phyloP scores from a whole-genome alignment of 805 yeast genomes.

The Candida ipomoeae region DNA sequence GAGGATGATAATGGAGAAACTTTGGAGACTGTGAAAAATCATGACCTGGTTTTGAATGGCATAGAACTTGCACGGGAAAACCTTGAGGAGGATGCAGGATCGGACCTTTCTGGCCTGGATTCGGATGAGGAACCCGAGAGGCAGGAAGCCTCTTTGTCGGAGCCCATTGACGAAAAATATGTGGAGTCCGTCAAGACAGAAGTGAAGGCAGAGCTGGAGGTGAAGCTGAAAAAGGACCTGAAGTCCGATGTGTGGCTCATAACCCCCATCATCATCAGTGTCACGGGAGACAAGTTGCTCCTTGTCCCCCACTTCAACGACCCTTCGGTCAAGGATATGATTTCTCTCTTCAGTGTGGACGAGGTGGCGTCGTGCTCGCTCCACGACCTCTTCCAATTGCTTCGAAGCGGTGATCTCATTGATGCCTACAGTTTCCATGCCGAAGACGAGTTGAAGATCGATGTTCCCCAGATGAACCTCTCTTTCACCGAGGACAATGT shows the following conservation, averaged over 20 bases:
- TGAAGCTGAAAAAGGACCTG: neutral
- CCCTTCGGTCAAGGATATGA: constrained; percentile 15
- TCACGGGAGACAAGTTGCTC: constrained; percentile 25
- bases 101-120: neutral
- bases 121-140: neutral
- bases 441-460: constrained; percentile 26
- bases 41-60: too few relatives aligned
- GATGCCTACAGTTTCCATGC: constrained; percentile 23
- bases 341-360: constrained; percentile 24
- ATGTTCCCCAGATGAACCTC: constrained; percentile 27
- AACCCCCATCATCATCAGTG: constrained; percentile 22
- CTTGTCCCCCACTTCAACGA: constrained; percentile 20
- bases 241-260: neutral
- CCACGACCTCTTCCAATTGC: constrained; percentile 22
- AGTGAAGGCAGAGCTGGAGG: neutral
- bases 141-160: neutral
- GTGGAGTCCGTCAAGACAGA: too few relatives aligned
- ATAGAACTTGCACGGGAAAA: constrained; percentile 13
- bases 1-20: constrained; percentile 6
- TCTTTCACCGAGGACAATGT: constrained; percentile 31
- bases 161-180: neutral
- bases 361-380: constrained; percentile 18
- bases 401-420: constrained; percentile 27
- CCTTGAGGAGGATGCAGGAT: constrained; percentile 15
- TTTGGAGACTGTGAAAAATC: too few relatives aligned